Percentiles rank a stretch among this genome's conserved stretches.
These are phyloP conservation scores for Mercurialis annua DNA, from an alignment of 345 rosid species.

Conservation along the genomic window DNA sequence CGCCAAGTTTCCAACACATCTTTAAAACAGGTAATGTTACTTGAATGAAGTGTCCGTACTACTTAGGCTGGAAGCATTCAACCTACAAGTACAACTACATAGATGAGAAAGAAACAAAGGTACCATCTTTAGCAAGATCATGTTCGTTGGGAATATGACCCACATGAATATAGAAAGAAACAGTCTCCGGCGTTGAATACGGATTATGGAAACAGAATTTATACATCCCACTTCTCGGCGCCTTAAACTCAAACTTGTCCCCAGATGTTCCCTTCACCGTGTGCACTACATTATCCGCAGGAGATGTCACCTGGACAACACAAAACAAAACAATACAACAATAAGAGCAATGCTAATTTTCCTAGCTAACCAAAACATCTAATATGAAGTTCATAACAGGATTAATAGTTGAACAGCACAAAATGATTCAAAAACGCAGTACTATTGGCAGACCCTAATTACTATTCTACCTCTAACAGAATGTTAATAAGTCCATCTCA, in stretches of 20 bases:
- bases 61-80: slow-evolving; percentile 3
- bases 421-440: not conserved
- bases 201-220: slow-evolving; percentile 96
- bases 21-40: too few species aligned
- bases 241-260: slow-evolving; percentile 86
- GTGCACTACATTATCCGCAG: slow-evolving; percentile 65
- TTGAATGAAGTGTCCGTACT: too few species aligned
- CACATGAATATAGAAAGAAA: slow-evolving; percentile 87
- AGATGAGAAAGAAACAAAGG: slow-evolving; percentile 15
- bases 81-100: slow-evolving; percentile 1
- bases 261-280: slow-evolving; percentile 85
- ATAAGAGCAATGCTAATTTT: not conserved
- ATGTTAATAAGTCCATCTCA: too few species aligned
- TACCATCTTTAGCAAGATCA: slow-evolving; percentile 94
- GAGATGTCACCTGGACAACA: slow-evolving; percentile 69
- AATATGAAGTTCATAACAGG: not conserved
- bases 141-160: slow-evolving; percentile 96
- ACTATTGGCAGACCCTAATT: too few species aligned
- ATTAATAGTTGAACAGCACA: not conserved
- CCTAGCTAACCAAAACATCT: not conserved
- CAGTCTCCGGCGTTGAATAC: slow-evolving; percentile 87
- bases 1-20: too few species aligned
- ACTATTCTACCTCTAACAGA: too few species aligned
- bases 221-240: slow-evolving; percentile 94
- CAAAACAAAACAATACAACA: not conserved